These are phyloP conservation scores for Inonotus hispidus DNA, from an alignment of 1,284 basidiomycete species.

Conservation along the genomic window DNA sequence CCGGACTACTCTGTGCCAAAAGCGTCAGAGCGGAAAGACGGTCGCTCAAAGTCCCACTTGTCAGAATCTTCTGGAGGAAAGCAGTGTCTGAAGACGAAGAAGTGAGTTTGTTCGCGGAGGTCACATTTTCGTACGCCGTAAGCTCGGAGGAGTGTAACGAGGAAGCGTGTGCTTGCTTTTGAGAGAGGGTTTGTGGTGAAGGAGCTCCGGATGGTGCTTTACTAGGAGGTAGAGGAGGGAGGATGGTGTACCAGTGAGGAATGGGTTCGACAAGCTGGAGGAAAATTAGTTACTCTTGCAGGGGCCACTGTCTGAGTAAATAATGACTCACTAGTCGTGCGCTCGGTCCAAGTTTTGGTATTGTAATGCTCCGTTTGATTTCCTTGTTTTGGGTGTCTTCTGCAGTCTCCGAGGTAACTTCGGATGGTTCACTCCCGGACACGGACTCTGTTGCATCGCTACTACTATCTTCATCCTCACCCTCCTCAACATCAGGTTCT, in stretches of 20 bases:
- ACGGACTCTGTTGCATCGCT: constrained; percentile 9
- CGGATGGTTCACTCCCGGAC: constrained; percentile 15
- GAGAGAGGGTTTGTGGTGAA: constrained; percentile 38
- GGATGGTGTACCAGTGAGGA: constrained; percentile 54
- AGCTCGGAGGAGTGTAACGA: constrained; percentile 49
- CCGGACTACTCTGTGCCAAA: constrained; percentile 84
- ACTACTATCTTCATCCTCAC: constrained; percentile 17
- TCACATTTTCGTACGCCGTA: constrained; percentile 39
- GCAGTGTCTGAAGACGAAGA: constrained; percentile 53
- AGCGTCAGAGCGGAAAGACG: constrained; percentile 90
- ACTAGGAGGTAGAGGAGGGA: constrained; percentile 34
- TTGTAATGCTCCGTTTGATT: constrained; percentile 7
- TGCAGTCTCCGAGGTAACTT: constrained; percentile 23
- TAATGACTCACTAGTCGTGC: constrained; percentile 21
- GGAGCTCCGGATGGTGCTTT: constrained; percentile 23
- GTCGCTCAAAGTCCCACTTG: constrained; percentile 89
- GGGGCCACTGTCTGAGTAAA: neutral
- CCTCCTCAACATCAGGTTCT: constrained; percentile 30
- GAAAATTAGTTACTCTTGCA: neutral
- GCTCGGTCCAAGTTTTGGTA: constrained; percentile 26
- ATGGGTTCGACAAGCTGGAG: constrained; percentile 43
- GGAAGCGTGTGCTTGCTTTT: constrained; percentile 44
- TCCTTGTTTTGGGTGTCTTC: constrained; percentile 20
- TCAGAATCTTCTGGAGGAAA: constrained; percentile 82
- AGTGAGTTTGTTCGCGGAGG: constrained; percentile 33